Base-by-base conservation (phyloP, 2,329 filamentous ascomycete species). In the Arachnomyces sp. region DNA sequence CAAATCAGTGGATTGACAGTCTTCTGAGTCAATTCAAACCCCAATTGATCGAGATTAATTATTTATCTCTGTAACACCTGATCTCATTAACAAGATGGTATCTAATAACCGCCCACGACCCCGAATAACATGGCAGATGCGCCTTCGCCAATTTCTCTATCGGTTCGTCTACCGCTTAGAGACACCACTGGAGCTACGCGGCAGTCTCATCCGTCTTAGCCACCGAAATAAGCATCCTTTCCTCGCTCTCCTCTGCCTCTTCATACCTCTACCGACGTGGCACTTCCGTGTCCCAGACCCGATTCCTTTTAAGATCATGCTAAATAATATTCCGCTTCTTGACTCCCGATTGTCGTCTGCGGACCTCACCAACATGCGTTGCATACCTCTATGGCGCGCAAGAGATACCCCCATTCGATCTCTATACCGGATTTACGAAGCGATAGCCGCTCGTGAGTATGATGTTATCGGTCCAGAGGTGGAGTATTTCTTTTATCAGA, bases 381-480 rank as follows among this genome's bases (percentile, higher is more conserved):
- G 42, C 8, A 50, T 57, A 32, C 51, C 53, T 1, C 41, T 58
- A 28, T 60, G 50, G 50, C 51, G 51, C 12, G 40, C 47, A 33
- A 48, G 55, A 4, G 54, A 59, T 34, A 59, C 51, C 3, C 54
- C 54, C 2, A 43, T 57, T 3, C 54, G 55, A 18, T 52, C 52
- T 12, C 37, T 56, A 4, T 59, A 59, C 37, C 53, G 54, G 4
- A 45, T 60, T 31, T 56, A 57, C 34, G 54, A 59, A 30, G 40
- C 47, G 8, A 38, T 48, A 14, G 37, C 47, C 1, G 44, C 53
- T 4, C 46, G 45, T 8, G 41, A 44, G 9, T 55, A 53, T 31
- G 44, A 42, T 36, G 38, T 45, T 8, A 43, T 55, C 16, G 52
- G 53, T 1, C 42, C 31, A 8, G 52, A 56, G 34, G 47, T 42